Percentiles rank a stretch among this genome's conserved stretches.
Evolutionary conservation across 306 rosid genomes (phyloP).

Genomic region (Prunus dulcis): DNA sequence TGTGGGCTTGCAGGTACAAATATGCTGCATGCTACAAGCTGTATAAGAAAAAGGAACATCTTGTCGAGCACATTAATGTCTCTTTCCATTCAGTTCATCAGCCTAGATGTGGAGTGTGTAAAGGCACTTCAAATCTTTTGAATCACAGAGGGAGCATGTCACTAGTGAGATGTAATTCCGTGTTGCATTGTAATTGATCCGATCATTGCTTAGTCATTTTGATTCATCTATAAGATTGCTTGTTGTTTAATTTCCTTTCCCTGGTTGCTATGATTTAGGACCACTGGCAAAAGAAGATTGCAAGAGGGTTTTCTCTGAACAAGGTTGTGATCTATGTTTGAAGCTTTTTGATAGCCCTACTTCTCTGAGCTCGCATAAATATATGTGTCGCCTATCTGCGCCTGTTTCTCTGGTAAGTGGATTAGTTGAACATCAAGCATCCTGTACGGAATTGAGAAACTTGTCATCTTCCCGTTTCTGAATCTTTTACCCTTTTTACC

Average conservation of each 20-base stretch:
- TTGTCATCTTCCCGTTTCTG: not conserved
- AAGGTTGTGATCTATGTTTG: constrained; percentile 68
- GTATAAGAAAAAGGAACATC: constrained; percentile 65
- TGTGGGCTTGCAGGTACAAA: constrained; percentile 50
- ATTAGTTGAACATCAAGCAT: not conserved
- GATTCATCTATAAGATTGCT: not conserved
- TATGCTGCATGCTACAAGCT: constrained; percentile 79
- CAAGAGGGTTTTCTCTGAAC: constrained; percentile 41
- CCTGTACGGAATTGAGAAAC: not conserved
- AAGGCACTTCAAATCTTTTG: constrained; percentile 77
- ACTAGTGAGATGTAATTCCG: constrained; percentile 38
- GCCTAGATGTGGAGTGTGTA: constrained; percentile 66
- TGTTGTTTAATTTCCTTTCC: not conserved
- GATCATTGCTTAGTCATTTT: not conserved
- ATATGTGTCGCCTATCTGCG: constrained; percentile 38
- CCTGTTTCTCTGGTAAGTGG: constrained; percentile 52
- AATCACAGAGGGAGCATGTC: constrained; percentile 81
- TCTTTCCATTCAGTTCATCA: constrained; percentile 70
- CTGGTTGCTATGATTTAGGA: constrained; percentile 44
- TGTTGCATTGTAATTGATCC: constrained; percentile 6
- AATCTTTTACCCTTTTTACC: not conserved
- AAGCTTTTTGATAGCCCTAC: constrained; percentile 38
- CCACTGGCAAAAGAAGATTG: constrained; percentile 57
- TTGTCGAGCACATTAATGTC: constrained; percentile 63
- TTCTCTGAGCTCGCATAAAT: constrained; percentile 52